Percentiles rank a stretch among this genome's conserved stretches.
phyloP scores from a whole-genome alignment of 2,329 filamentous ascomycete species.

The Penicillium brasilianum region DNA sequence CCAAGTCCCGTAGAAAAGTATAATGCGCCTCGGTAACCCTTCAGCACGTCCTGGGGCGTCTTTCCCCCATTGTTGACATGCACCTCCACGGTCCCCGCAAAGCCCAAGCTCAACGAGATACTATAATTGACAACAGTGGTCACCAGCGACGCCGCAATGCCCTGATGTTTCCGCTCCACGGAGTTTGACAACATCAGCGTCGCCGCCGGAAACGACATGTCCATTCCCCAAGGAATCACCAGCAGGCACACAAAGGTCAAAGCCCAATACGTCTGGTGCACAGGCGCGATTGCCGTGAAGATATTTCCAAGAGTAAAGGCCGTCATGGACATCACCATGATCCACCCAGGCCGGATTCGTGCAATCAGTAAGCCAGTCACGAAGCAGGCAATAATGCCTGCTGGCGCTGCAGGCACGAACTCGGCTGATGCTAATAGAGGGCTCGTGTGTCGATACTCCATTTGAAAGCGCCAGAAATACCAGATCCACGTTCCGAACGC shows the following conservation, averaged over 20 bases:
- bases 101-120: constrained; percentile 6
- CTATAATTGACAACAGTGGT: constrained; percentile 10
- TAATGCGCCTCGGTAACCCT: constrained; percentile 48
- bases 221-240: constrained; percentile 8
- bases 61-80: constrained; percentile 49
- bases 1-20: constrained; percentile 48
- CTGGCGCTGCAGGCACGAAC: constrained; percentile 35
- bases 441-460: constrained; percentile 30
- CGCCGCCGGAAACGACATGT: constrained; percentile 5
- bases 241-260: constrained; percentile 7
- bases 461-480: constrained; percentile 45
- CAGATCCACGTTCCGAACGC: constrained; percentile 50
- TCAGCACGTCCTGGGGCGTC: constrained; percentile 39
- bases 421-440: constrained; percentile 40
- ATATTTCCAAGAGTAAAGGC: constrained; percentile 51
- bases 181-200: constrained; percentile 4
- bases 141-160: constrained; percentile 6
- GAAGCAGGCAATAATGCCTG: constrained; percentile 40
- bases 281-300: constrained; percentile 54
- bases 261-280: constrained; percentile 66
- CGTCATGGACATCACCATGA: constrained; percentile 38
- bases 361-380: constrained; percentile 34
- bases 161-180: not conserved
- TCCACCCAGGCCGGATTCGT: constrained; percentile 29
- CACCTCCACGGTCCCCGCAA: constrained; percentile 40